These are phyloP conservation scores for Fraxinus sp. DNA, from an alignment of 305 asterid species.

Conservation along the genomic window DNA sequence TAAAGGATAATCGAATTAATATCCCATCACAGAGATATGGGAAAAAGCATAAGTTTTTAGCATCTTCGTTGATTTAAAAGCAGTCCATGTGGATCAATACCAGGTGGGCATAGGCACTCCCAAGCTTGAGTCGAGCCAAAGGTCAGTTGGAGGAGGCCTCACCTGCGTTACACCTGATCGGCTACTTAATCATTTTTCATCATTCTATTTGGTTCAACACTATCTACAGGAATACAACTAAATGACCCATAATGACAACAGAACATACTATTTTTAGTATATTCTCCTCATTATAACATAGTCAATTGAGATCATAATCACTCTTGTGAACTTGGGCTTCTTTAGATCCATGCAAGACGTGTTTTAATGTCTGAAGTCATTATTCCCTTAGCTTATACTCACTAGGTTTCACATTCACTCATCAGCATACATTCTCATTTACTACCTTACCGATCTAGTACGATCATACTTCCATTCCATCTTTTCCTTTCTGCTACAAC, in stretches of 20 bases:
- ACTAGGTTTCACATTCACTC: background rate
- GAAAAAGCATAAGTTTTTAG: background rate
- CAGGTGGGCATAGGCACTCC: background rate
- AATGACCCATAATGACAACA: background rate
- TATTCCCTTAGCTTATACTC: background rate
- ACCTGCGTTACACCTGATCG: background rate
- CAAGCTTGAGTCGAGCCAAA: background rate
- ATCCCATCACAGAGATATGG: background rate
- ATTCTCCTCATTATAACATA: background rate
- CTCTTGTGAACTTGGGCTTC: background rate
- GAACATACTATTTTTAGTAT: background rate
- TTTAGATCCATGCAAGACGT: background rate
- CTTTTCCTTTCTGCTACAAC: background rate
- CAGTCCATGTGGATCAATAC: background rate
- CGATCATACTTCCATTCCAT: background rate
- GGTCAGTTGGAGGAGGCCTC: background rate
- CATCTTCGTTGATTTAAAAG: background rate
- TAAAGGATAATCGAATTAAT: background rate
- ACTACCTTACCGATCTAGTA: background rate
- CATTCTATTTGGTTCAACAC: background rate
- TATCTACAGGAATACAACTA: background rate
- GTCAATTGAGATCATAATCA: background rate
- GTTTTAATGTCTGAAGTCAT: background rate
- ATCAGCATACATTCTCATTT: background rate
- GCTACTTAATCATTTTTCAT: background rate